A percentile compares a stretch with the other conserved stretches of the same genome.
These are phyloP conservation scores for Teratosphaeria nubilosa DNA, from an alignment of 2,329 filamentous ascomycete genomes.

Conservation along the genomic window DNA sequence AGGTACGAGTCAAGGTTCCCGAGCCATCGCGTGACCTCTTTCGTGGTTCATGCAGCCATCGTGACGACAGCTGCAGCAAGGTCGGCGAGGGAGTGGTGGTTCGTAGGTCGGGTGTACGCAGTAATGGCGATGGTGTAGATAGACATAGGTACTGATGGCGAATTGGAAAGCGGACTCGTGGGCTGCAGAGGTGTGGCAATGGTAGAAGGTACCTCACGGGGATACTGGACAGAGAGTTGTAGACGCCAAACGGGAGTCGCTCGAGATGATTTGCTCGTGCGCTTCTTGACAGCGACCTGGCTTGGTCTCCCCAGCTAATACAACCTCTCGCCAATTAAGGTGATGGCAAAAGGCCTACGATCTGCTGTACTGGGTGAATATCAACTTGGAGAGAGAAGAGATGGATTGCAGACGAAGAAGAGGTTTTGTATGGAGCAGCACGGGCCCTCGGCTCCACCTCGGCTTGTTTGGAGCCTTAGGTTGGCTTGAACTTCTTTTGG, in stretches of 20 bases:
- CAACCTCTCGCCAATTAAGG: slow-evolving; percentile 38
- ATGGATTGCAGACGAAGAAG: neutral
- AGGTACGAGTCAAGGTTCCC: neutral
- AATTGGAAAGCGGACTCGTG: neutral
- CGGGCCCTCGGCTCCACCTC: neutral
- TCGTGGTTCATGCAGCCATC: slow-evolving; percentile 32
- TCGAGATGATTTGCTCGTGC: slow-evolving; percentile 11
- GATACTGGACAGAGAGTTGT: neutral
- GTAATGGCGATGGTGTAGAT: neutral
- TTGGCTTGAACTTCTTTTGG: neutral
- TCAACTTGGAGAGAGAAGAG: slow-evolving; percentile 41
- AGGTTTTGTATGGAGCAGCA: neutral
- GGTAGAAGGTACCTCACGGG: slow-evolving; percentile 3
- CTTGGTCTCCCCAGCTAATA: slow-evolving; percentile 39
- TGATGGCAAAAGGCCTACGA: slow-evolving; percentile 15
- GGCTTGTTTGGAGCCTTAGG: neutral
- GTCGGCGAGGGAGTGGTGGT: slow-evolving; percentile 18
- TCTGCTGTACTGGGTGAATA: slow-evolving; percentile 32
- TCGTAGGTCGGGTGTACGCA: slow-evolving; percentile 10
- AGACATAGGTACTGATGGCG: slow-evolving; percentile 2
- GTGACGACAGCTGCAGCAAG: slow-evolving; percentile 13
- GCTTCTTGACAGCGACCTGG: slow-evolving; percentile 26
- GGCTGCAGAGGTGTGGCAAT: neutral
- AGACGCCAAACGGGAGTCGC: neutral
- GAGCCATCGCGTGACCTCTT: slow-evolving; percentile 24